phyloP scores from a whole-genome alignment of 805 yeast genomes.

The Blastobotrys attinorum region DNA sequence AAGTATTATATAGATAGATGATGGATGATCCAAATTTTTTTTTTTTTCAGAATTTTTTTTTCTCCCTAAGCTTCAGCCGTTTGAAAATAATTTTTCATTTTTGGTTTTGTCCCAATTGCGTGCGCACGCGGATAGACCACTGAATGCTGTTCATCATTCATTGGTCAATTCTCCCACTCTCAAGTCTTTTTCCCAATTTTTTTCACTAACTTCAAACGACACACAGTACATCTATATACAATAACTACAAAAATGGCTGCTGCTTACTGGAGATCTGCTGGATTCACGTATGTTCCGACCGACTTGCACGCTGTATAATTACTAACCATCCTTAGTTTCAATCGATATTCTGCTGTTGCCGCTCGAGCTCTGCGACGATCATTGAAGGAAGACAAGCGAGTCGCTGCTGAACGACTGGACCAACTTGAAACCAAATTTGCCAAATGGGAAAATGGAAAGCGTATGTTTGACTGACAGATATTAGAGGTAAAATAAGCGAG shows the following conservation, averaged over 20 bases:
- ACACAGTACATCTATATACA: not conserved
- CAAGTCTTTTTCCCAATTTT: not conserved
- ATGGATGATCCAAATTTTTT: not conserved
- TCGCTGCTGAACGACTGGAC: conserved; percentile 61
- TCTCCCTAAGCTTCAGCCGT: too few species aligned
- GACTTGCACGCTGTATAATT: too few species aligned
- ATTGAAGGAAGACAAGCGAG: conserved; percentile 78
- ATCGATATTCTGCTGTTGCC: conserved; percentile 85
- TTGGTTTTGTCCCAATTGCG: not conserved
- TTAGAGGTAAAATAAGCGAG: not conserved
- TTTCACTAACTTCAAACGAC: not conserved
- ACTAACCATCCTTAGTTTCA: conserved; percentile 41
- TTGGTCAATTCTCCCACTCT: not conserved
- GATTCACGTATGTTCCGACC: conserved; percentile 27
- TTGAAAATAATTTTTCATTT: too few species aligned
- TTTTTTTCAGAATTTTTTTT: too few species aligned
- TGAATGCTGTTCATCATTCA: not conserved
- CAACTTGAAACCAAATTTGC: conserved; percentile 65
- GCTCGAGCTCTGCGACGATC: conserved; percentile 84
- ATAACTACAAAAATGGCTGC: conserved; percentile 14
- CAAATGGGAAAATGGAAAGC: conserved; percentile 59
- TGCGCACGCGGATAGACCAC: not conserved
- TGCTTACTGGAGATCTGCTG: conserved; percentile 34
- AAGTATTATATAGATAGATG: too few species aligned
- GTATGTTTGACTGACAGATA: conserved; percentile 13